Evolutionary conservation across 192 early-diverging fungal genomes (phyloP).

Genomic region (Pilaira anomala): DNA sequence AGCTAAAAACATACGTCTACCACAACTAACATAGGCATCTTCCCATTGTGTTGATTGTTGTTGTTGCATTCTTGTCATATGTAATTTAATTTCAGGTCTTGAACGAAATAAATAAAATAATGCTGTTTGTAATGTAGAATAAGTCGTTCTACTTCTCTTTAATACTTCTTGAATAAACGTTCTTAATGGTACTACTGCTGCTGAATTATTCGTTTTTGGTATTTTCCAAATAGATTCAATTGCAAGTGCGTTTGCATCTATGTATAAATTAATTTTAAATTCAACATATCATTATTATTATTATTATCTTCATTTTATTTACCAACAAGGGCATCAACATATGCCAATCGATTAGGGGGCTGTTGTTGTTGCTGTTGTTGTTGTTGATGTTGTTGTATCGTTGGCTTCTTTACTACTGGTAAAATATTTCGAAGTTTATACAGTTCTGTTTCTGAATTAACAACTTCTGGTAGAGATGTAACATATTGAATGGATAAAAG

Average conservation of each 20-base stretch:
- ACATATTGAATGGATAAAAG: constrained; percentile 4
- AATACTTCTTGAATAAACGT: constrained; percentile 69
- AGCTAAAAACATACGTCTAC: constrained; percentile 81
- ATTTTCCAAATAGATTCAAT: constrained; percentile 54
- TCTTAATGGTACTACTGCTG: constrained; percentile 49
- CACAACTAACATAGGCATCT: constrained; percentile 53
- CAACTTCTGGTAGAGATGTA: background rate
- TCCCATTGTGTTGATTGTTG: background rate
- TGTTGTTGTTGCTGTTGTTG: too few species aligned
- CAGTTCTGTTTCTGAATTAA: constrained; percentile 10
- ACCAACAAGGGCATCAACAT: constrained; percentile 37
- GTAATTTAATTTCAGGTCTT: constrained; percentile 19
- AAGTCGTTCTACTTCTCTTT: constrained; percentile 67
- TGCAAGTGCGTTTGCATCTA: constrained; percentile 51
- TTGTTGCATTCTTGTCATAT: constrained; percentile 13
- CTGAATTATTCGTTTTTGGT: constrained; percentile 33
- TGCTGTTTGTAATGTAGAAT: constrained; percentile 73
- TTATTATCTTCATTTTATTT: background rate
- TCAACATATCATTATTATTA: background rate
- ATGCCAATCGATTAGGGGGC: constrained; percentile 16
- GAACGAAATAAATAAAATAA: constrained; percentile 66
- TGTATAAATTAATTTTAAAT: constrained; percentile 3
- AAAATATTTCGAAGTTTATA: constrained; percentile 6
- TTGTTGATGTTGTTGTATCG: constrained; percentile 5
- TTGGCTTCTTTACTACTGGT: background rate